Evolutionary conservation across 225 moss, liverwort and hornwort genomes (phyloP).

Genomic region (Pseudisothecium myosuroides): DNA sequence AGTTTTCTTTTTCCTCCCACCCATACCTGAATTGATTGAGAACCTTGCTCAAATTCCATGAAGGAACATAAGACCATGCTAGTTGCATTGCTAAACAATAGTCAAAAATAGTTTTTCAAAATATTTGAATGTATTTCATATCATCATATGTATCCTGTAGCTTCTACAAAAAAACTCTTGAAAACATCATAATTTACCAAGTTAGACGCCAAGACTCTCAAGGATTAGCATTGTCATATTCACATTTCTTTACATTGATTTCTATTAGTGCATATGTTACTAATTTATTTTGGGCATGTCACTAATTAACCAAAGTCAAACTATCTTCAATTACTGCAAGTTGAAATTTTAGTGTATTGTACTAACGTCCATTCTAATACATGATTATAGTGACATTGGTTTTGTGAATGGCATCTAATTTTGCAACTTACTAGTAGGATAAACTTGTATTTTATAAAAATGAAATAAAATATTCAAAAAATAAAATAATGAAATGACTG

Average conservation of each 20-base stretch:
- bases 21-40: no score
- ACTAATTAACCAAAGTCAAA: background rate
- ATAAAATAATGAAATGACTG: background rate
- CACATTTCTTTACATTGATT: background rate
- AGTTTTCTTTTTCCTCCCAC: background rate
- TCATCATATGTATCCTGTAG: background rate
- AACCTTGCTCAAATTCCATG: background rate
- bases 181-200: background rate
- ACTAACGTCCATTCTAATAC: background rate
- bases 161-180: accelerated
- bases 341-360: accelerated
- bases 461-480: background rate
- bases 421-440: background rate
- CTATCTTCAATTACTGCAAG: background rate
- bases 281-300: no score
- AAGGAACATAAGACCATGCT: background rate
- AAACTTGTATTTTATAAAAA: background rate
- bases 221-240: background rate
- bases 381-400: background rate
- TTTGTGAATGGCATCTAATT: background rate
- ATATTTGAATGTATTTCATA: background rate
- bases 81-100: background rate
- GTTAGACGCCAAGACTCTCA: background rate
- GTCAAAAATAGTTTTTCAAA: background rate
- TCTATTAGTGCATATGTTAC: no score